These are phyloP conservation scores for Irpex rosettiformis DNA, from an alignment of 1,284 basidiomycete genomes.

Conservation along the genomic window DNA sequence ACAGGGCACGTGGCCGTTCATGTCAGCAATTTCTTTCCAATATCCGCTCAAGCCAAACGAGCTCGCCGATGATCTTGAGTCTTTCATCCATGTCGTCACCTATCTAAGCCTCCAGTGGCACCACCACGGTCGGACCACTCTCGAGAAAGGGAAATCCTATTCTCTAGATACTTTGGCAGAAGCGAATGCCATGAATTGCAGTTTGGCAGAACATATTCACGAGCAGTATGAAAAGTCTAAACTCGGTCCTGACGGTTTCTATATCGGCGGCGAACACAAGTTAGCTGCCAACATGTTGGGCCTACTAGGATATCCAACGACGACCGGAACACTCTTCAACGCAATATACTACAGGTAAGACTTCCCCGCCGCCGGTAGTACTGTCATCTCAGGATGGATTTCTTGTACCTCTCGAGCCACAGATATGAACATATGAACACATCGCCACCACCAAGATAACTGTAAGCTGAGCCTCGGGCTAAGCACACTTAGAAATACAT, in stretches of 20 bases:
- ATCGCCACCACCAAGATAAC: no score
- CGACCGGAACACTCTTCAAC: no score
- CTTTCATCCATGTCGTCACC: slow-evolving; percentile 4
- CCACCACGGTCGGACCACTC: background rate
- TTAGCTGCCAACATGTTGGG: no score
- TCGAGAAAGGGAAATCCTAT: background rate
- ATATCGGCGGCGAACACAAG: background rate
- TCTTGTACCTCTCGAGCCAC: no score
- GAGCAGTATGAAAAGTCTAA: background rate
- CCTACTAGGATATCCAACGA: no score
- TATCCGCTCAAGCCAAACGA: slow-evolving; percentile 7
- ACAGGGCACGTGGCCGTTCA: slow-evolving; percentile 9
- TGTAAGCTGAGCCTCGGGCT: no score
- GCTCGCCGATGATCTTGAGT: slow-evolving; percentile 9
- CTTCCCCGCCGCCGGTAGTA: no score
- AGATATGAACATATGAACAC: no score
- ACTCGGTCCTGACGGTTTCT: background rate
- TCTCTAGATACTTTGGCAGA: background rate
- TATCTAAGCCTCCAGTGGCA: slow-evolving; percentile 2
- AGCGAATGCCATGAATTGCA: background rate
- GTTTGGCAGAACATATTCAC: background rate
- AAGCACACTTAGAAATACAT: no score
- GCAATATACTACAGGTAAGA: no score
- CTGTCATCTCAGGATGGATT: no score
- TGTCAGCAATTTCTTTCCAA: background rate